A percentile compares a stretch with the other conserved stretches of the same genome.
These are phyloP conservation scores for Thelephora terrestris DNA, from an alignment of 1,284 basidiomycete genomes.

Conservation along the genomic window DNA sequence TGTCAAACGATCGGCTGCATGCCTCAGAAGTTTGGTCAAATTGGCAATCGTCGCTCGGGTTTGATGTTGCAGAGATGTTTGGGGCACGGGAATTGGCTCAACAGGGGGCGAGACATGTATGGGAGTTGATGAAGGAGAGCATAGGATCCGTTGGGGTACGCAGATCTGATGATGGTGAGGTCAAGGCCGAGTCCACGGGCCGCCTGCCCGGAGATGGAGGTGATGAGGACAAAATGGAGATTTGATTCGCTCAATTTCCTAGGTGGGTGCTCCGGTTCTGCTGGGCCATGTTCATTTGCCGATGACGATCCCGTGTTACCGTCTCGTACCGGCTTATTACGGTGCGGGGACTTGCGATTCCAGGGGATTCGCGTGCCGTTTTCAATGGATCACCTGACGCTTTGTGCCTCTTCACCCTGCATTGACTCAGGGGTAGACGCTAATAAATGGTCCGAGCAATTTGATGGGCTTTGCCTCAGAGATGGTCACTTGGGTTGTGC, in stretches of 20 bases:
- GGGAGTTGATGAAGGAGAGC: slow-evolving; percentile 36
- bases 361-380: no score
- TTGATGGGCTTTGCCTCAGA: no score
- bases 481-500: no score
- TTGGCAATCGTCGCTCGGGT: slow-evolving; percentile 32
- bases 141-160: slow-evolving; percentile 15
- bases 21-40: slow-evolving; percentile 42
- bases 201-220: slow-evolving; percentile 7
- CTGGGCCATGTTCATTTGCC: background rate
- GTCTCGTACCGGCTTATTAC: background rate
- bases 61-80: slow-evolving; percentile 33
- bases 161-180: background rate
- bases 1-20: slow-evolving; percentile 10
- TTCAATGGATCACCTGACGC: no score
- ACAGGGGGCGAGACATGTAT: slow-evolving; percentile 34
- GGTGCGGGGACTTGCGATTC: no score
- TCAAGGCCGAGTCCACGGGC: slow-evolving; percentile 1
- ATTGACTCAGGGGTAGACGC: no score
- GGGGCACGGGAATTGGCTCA: slow-evolving; percentile 36
- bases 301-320: background rate
- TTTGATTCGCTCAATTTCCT: slow-evolving; percentile 6
- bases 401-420: no score
- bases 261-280: background rate
- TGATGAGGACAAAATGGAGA: slow-evolving; percentile 19
- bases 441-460: no score